Evolutionary conservation across 2,329 filamentous ascomycete genomes (phyloP), one percentile per base, ranked within the genome.

Genomic region (Ramularia collo-cygni): DNA sequence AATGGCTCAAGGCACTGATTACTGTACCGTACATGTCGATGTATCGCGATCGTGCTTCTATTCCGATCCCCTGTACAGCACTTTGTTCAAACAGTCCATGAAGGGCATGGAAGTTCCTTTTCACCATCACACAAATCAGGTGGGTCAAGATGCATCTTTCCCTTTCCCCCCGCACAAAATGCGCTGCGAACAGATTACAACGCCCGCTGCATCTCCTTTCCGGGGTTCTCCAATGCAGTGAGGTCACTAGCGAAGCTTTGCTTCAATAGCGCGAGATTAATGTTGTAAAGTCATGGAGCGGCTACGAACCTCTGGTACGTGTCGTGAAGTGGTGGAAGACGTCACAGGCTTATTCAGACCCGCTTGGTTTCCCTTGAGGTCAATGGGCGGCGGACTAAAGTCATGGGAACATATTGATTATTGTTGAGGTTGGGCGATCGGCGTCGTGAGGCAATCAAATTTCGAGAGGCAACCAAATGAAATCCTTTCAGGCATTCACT

Each of bases 141-240:
- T 24, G 21, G 21, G 21, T 10, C n/a, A n/a, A n/a, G n/a, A 17
- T 34, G 27, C 26, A 19, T 29, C 28, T 28, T 32, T 42, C 33
- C 33, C 29, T 44, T 37, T 24, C 30, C 17, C 37, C 10, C 34
- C 28, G 29, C 41, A 38, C 28, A 45, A 17, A 24, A 31, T 37
- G 53, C 52, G 56, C 53, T 47, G 52, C 49, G 55, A 57, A 58
- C 55, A 58, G 55, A 58, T 55, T n/a, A 43, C 48, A 36, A 54
- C 52, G 53, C 57, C 55, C 50, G 46, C 53, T 45, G 46, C 55
- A 35, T 32, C 15, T 42, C 29, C 31, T 19, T 18, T 28, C 39
- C 28, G 49, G 40, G 46, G 40, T 26, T 18, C 15, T 43, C 46
- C 27, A 53, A 42, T 47, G 53, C 47, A 47, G 53, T 54, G 55